Base-by-base conservation (phyloP, 129 eudicot genomes). In the Deinandra increscens region DNA sequence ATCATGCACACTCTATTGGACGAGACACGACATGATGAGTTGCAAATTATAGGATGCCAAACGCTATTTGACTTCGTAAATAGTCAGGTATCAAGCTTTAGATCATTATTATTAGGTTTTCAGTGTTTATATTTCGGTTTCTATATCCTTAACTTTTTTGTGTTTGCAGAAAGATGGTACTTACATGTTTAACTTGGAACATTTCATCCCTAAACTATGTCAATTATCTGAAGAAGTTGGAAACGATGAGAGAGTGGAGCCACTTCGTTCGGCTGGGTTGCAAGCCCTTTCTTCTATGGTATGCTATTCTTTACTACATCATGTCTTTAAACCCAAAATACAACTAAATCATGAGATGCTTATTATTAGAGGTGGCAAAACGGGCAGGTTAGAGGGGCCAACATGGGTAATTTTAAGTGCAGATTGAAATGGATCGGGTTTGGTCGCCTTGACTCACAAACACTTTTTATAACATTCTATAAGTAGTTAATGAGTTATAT, bases 211-310 rank as follows among this genome's bases (percentile, higher is more conserved):
- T 54, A 87, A 87, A 73, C 76, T 84, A 42, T 84, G 90, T 78
- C 74, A 71, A 78, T 80, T 84, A 78, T 81, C 95, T 77, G 88
- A 87, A 80, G 90, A 87, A 68, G 80, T 82, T 66, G 95, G 90
- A 38, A 72, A 84, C 5, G 86, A 84, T 70, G 85, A 45, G 64
- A 80, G 81, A 78, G 81, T 69, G 54, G 76, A 67, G 73, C 77
- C 71, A 58, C 72, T 87, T 49, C 90, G 84, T 68, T 80, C 86
- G 23, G 90, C 88, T 68, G 86, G 86, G 31, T 84, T 87, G 64
- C 95, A 84, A 77, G 78, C 90, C 38, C 90, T 87, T 43, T 84
- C 95, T 64, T 49, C 90, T n/a, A 71, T 69, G 72, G 95, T 87
- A 84, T 74, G 14, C n/a, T n/a, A 4, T 73, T 14, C 53, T 63